These are phyloP conservation scores for Russula virescens DNA, from an alignment of 768 basidiomycete species.

Conservation along the genomic window DNA sequence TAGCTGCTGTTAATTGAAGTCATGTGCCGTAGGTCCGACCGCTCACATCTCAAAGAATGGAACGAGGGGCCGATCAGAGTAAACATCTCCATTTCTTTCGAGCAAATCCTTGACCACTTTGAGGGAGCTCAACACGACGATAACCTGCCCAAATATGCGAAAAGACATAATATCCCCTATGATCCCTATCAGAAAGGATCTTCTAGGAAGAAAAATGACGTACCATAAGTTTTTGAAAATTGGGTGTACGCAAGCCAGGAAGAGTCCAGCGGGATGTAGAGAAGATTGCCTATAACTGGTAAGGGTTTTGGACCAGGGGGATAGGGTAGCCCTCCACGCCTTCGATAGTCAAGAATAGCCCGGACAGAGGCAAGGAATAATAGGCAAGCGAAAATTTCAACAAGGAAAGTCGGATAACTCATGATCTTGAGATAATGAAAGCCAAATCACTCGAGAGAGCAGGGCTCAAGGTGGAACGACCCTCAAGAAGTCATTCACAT, in stretches of 20 bases:
- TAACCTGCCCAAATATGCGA: conserved; percentile 40
- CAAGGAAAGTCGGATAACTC: too few relatives aligned
- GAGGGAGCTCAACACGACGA: conserved; percentile 45
- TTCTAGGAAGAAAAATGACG: too few relatives aligned
- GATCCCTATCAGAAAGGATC: too few relatives aligned
- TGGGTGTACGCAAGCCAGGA: not conserved
- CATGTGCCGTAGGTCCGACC: too few relatives aligned
- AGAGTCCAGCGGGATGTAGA: not conserved
- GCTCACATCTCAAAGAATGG: not conserved
- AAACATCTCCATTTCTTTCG: conserved; percentile 43
- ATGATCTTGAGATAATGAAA: too few relatives aligned
- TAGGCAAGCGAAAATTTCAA: too few relatives aligned
- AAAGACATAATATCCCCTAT: conserved; percentile 17
- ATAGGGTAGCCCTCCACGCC: not conserved
- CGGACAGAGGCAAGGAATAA: too few relatives aligned
- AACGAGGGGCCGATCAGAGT: conserved; percentile 5
- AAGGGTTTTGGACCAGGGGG: not conserved
- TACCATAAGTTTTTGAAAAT: not conserved
- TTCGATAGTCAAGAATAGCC: not conserved
- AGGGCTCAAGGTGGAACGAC: too few relatives aligned
- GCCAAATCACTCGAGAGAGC: too few relatives aligned
- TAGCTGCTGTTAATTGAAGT: too few relatives aligned
- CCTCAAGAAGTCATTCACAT: too few relatives aligned
- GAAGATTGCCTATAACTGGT: not conserved
- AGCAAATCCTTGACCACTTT: conserved; percentile 44